Base-by-base conservation (phyloP, 1,284 basidiomycete genomes). In the Ceratobasidium sp. region DNA sequence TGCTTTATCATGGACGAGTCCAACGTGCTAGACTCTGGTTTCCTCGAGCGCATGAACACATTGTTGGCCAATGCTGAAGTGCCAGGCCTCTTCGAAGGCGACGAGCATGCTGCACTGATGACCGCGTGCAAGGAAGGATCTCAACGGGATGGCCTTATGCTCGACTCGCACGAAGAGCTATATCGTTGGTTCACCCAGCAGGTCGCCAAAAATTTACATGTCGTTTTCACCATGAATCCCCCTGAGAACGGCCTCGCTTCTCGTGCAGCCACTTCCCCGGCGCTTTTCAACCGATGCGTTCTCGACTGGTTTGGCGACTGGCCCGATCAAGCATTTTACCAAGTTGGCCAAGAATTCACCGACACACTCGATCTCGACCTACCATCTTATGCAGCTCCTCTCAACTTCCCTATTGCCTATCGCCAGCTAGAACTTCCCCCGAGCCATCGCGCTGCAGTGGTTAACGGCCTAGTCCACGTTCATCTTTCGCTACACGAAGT, bases 1-100 rank as follows among this genome's bases (percentile, higher is more conserved):
- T 99, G 96, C 83, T 99, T 99, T 88, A 99, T 99, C 84, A 99
- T 99, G 97, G 98, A 99, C 84, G 98, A 99, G 84, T 98, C 96
- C 0, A 99, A 99, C 82, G 97, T 99, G 37, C 91, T 99, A 51
- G 97, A 99, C 83, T 96, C 98, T 5, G 98, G 98, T 76, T 99
- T 99, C 88, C 86, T 99, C 78, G 98, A 99, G 83, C 91, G 98
- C 44, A 99, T 99, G 96, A 99, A 99, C 84, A 99, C 97, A 0
- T 90, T 99, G 3, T 90, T 99, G 15, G 98, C 98, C 52, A 99
- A 99, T 81, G 97, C 97, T n/a, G 98, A 99, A 84, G 97, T 99
- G 19, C 98, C 98, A 0, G 98, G 98, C 83, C 88, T 99, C 15
- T 99, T 99, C 82, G 97, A 99, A 84, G 97, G 97, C 15, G 98